Conservation (phyloP, 768 basidiomycete genomes). For the Collybia sordida region DNA sequence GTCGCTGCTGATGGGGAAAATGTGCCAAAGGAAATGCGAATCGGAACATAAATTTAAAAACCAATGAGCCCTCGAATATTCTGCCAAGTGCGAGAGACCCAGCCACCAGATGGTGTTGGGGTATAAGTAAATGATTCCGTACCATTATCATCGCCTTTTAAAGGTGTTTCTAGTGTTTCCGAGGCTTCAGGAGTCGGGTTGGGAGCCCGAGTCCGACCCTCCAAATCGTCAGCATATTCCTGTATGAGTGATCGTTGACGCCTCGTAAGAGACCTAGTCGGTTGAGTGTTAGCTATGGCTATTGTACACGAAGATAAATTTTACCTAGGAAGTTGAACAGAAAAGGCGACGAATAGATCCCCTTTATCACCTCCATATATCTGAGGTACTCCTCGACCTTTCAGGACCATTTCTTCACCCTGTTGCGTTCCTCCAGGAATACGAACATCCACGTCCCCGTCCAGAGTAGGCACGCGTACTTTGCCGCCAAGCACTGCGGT, state of each 20-base stretch:
- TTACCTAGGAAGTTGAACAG: conserved; percentile 87
- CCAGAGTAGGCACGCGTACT: conserved; percentile 90
- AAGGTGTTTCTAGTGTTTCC: conserved; percentile 11
- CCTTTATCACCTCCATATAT: conserved; percentile 64
- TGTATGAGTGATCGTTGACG: conserved; percentile 88
- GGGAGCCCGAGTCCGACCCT: conserved; percentile 48
- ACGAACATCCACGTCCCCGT: conserved; percentile 93
- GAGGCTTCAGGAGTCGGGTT: conserved; percentile 14
- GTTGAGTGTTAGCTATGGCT: conserved; percentile 7
- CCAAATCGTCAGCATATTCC: conserved; percentile 91
- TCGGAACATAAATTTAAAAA: conserved; percentile 52
- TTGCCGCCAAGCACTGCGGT: conserved; percentile 90
- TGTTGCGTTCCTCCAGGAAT: conserved; percentile 93
- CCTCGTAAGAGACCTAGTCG: conserved; percentile 69
- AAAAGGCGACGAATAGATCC: conserved; percentile 88
- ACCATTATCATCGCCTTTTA: conserved; percentile 58
- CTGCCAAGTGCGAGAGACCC: conserved; percentile 71
- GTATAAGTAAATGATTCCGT: conserved; percentile 66
- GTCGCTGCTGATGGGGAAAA: conserved; percentile 33
- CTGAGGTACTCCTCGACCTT: conserved; percentile 76
- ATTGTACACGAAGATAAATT: conserved; percentile 17
- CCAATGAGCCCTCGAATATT: conserved; percentile 69
- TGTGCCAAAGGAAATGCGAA: conserved; percentile 38
- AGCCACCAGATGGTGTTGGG: conserved; percentile 57
- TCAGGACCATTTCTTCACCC: conserved; percentile 95